Conservation (phyloP, 2,329 filamentous ascomycete genomes). For the Rhynchosporium graminicola region DNA sequence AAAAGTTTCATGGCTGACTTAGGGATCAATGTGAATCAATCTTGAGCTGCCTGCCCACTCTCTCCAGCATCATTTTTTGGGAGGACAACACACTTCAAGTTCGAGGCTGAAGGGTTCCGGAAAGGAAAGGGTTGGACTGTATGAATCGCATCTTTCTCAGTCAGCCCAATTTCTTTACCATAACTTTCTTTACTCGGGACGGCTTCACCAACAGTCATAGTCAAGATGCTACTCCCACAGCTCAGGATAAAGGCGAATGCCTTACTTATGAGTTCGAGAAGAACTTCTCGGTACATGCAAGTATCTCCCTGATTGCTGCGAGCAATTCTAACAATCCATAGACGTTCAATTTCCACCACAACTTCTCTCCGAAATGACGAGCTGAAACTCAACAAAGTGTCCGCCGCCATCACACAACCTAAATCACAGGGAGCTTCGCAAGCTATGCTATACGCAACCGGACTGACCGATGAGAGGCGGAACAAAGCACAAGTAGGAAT, state of each 20-base stretch:
- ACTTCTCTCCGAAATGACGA: slow-evolving; percentile 38
- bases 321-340: slow-evolving; percentile 27
- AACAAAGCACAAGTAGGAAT: slow-evolving; percentile 97
- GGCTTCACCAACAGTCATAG: background rate
- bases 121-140: background rate
- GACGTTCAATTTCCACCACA: slow-evolving; percentile 39
- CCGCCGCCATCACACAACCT: slow-evolving; percentile 84
- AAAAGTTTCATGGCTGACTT: slow-evolving; percentile 1
- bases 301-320: slow-evolving; percentile 18
- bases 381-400: slow-evolving; percentile 75
- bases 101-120: background rate
- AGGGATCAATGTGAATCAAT: slow-evolving; percentile 5
- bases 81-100: background rate
- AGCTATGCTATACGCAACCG: slow-evolving; percentile 97
- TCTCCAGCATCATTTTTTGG: background rate
- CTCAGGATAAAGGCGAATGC: slow-evolving; percentile 37
- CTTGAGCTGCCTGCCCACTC: background rate
- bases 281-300: slow-evolving; percentile 38
- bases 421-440: slow-evolving; percentile 98
- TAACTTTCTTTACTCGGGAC: background rate
- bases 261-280: slow-evolving; percentile 34
- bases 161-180: slow-evolving; percentile 1
- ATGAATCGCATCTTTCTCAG: background rate
- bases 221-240: slow-evolving; percentile 34
- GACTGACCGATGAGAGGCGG: slow-evolving; percentile 82